Base-by-base conservation (phyloP, 495 filamentous ascomycete genomes). In the Aspergillus steynii region DNA sequence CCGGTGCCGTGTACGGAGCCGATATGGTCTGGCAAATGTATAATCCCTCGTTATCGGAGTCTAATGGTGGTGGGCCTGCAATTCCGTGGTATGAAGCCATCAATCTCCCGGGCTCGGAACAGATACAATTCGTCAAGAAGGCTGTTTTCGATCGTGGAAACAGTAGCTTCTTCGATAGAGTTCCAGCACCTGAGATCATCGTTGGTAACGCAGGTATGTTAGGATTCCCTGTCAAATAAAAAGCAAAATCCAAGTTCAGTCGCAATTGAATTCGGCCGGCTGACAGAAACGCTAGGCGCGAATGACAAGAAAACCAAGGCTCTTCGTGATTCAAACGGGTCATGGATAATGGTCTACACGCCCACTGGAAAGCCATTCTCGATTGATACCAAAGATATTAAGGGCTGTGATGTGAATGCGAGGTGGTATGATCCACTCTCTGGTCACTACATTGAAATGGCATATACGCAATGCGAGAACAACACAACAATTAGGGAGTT, bases 311-410 rank as follows among this genome's bases (percentile, higher is more conserved):
- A 52, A 26, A 42, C 55, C 27, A 56, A 51, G 26, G 51, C 59
- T 20, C 55, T 37, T 20, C 26, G 9, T 8, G 52, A 61, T 37
- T 29, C 26, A 5, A n/a, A 28, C 15, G 59, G 59, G 1, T 8
- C 4, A 7, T 61, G 59, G 59, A 55, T 61, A 4, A 50, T 61
- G 53, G 59, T 61, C 37, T 61, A 61, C 28, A 61, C 59, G 4
- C 59, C 59, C 1, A 55, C 51, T 12, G 59, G 59, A 12, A 31
- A 61, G 26, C 12, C 9, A 25, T 55, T 61, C 20, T 3, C 8
- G 6, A 42, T 34, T n/a, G 28, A 32, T 20, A 34, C 53, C 28
- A 55, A 55, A 6, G 32, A 42, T 14, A 9, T 55, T 14, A 31
- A n/a, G 56, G 14, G 45, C 9, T 58, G 56, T 15, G 12, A 29